phyloP scores from a whole-genome alignment of 495 filamentous ascomycete genomes.

The Hyaloscypha hepaticicola region DNA sequence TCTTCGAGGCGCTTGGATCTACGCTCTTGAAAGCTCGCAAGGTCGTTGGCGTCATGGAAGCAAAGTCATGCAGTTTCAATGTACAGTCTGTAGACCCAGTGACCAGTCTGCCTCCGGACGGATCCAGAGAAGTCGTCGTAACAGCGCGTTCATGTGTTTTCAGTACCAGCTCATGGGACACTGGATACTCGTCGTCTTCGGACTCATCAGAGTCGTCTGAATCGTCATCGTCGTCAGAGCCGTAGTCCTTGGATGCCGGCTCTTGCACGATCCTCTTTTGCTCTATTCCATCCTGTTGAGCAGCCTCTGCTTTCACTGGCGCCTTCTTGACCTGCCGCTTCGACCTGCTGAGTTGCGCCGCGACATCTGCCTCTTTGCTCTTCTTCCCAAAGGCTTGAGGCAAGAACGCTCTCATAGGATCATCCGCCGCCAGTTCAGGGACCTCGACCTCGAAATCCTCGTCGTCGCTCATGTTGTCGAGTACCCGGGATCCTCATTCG shows the following conservation, averaged over 20 bases:
- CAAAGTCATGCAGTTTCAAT: conserved; percentile 91
- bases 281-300: conserved; percentile 6
- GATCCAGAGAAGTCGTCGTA: conserved; percentile 80
- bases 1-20: conserved; percentile 77
- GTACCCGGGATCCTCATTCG: conserved; percentile 1
- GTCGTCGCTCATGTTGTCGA: conserved; percentile 50
- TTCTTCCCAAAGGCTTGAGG: conserved; percentile 88
- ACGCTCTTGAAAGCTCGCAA: conserved; percentile 89
- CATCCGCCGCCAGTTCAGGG: conserved; percentile 54
- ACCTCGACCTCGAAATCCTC: conserved; percentile 60
- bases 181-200: conserved; percentile 86
- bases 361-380: conserved; percentile 66
- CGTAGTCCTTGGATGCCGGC: conserved; percentile 36
- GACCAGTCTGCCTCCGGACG: conserved; percentile 78
- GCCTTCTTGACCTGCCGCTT: conserved; percentile 54
- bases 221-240: conserved; percentile 49
- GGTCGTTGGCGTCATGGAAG: conserved; percentile 92
- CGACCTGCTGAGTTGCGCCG: conserved; percentile 74
- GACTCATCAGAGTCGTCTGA: conserved; percentile 58
- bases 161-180: conserved; percentile 88
- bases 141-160: conserved; percentile 91
- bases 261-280: conserved; percentile 21
- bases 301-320: conserved; percentile 27
- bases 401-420: conserved; percentile 78
- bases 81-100: conserved; percentile 89